Evolutionary conservation across 371 early-diverging fungal species (phyloP).

Genomic region (Conidiobolus incongruus): DNA sequence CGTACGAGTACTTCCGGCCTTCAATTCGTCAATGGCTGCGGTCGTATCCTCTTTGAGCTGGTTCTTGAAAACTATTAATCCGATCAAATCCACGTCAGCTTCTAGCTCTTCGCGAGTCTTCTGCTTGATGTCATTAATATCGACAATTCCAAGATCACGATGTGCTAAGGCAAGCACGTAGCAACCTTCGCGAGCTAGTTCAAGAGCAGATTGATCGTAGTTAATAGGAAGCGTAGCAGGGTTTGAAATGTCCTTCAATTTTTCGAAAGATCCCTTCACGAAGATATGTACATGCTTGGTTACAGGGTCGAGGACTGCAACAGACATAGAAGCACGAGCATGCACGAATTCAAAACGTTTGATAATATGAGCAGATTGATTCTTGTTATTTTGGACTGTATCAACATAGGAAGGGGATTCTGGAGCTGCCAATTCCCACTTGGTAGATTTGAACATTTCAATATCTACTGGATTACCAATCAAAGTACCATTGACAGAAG

Average conservation of each 20-base stretch:
- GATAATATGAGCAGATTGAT: too few species aligned
- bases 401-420: slow-evolving; percentile 14
- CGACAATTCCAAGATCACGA: slow-evolving; percentile 21
- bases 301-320: slow-evolving; percentile 30
- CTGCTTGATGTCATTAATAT: slow-evolving; percentile 15
- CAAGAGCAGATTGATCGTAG: slow-evolving; percentile 24
- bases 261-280: slow-evolving; percentile 70
- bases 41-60: slow-evolving; percentile 58
- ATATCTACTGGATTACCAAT: too few species aligned
- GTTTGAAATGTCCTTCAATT: slow-evolving; percentile 28
- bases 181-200: slow-evolving; percentile 46
- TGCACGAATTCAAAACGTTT: slow-evolving; percentile 85
- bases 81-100: slow-evolving; percentile 29
- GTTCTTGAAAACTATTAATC: slow-evolving; percentile 74
- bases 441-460: slow-evolving; percentile 75
- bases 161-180: slow-evolving; percentile 59
- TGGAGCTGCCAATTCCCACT: slow-evolving; percentile 10
- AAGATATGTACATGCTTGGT: slow-evolving; percentile 34
- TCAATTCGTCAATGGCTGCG: slow-evolving; percentile 51
- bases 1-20: slow-evolving; percentile 42
- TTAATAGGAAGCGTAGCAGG: slow-evolving; percentile 28
- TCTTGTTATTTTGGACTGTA: too few species aligned
- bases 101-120: slow-evolving; percentile 46
- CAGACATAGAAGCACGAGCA: slow-evolving; percentile 64
- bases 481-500: slow-evolving; percentile 33